A percentile compares a stretch with the other conserved stretches of the same genome.
Conservation (phyloP, 345 rosid species). For the Boechera stricta region DNA sequence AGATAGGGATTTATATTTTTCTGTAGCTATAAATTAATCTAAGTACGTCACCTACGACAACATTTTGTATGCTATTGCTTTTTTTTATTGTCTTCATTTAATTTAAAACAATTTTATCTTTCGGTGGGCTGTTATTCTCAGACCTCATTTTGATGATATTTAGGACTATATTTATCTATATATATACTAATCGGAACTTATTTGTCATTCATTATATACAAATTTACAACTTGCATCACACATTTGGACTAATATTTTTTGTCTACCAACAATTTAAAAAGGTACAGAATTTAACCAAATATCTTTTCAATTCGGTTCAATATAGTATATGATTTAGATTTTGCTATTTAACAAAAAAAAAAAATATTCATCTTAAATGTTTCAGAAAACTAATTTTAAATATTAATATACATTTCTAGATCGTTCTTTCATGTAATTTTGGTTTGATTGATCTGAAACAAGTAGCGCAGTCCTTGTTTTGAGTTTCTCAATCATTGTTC, state of each 20-base stretch:
- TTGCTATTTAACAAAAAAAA: not conserved
- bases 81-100: conserved; percentile 27
- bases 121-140: conserved; percentile 34
- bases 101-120: conserved; percentile 17
- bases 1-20: not conserved
- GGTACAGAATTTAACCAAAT: not conserved
- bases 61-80: conserved; percentile 31
- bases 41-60: conserved; percentile 38
- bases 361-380: too few relatives aligned
- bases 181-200: not conserved
- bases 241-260: not conserved
- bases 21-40: not conserved
- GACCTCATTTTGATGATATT: conserved; percentile 36
- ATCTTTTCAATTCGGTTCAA: not conserved
- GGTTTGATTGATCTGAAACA: not conserved
- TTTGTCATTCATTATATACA: not conserved
- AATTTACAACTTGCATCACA: conserved; percentile 26
- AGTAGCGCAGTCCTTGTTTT: not conserved
- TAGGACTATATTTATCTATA: not conserved
- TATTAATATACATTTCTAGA: not conserved
- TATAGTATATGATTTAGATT: not conserved
- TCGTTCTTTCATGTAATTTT: not conserved
- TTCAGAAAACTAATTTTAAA: not conserved
- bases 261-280: not conserved
- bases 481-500: too few relatives aligned